Evolutionary conservation across 768 basidiomycete species (phyloP).

Genomic region (Phlebiopsis flavidoalba): DNA sequence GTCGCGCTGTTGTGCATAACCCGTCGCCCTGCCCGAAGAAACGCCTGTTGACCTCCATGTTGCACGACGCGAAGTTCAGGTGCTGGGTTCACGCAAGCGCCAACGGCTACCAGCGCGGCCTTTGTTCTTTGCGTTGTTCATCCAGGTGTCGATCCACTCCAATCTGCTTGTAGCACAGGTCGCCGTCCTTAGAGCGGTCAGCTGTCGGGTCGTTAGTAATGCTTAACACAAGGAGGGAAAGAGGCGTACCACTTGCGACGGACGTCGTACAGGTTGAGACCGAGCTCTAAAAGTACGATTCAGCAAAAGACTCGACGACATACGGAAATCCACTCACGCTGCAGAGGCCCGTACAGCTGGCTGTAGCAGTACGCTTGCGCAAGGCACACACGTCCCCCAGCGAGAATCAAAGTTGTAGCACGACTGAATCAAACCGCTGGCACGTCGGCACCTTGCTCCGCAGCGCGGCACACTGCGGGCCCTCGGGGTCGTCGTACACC

Average conservation of each 20-base stretch:
- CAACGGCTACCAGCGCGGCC: constrained; percentile 72
- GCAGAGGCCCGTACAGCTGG: constrained; percentile 66
- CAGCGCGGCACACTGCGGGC: constrained; percentile 42
- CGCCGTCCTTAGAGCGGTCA: constrained; percentile 65
- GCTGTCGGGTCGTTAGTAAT: neutral
- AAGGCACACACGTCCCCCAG: constrained; percentile 42
- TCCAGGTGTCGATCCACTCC: constrained; percentile 82
- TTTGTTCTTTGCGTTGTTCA: constrained; percentile 79
- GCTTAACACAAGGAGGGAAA: neutral
- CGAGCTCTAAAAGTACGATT: constrained; percentile 6
- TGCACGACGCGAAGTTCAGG: constrained; percentile 65
- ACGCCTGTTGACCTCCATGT: constrained; percentile 76
- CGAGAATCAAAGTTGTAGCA: constrained; percentile 42
- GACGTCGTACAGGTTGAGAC: constrained; percentile 81
- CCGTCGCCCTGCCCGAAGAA: constrained; percentile 80
- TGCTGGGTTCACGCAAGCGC: constrained; percentile 64
- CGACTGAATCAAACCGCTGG: constrained; percentile 39
- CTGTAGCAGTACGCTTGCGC: constrained; percentile 77
- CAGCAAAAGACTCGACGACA: neutral
- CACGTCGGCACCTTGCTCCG: constrained; percentile 32
- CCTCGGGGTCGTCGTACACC: constrained; percentile 57
- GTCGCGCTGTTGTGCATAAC: constrained; percentile 77
- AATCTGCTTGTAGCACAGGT: constrained; percentile 77
- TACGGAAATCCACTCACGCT: constrained; percentile 47
- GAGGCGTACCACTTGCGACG: constrained; percentile 49